Base-by-base conservation (phyloP, 2,329 filamentous ascomycete genomes). In the Pseudopithomyces chartarum region DNA sequence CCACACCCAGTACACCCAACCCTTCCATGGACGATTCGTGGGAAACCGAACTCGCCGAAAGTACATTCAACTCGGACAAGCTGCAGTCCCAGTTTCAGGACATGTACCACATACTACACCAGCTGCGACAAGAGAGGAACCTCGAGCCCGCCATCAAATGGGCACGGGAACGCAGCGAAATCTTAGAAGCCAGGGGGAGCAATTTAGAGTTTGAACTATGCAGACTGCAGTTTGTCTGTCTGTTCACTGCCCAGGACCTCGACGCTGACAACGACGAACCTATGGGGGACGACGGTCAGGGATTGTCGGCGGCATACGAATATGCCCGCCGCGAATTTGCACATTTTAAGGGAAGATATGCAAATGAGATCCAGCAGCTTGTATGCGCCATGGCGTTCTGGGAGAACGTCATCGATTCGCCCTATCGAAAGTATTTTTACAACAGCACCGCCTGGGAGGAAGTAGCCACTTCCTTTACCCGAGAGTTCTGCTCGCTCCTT, bases 121-220 rank as follows among this genome's bases (percentile, higher is more conserved):
- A 93, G 54, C 81, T 98, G 56, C 90, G 89, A 64, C 80, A 86
- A 23, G 76, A 84, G 23, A 84, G 84, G 49, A 91, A 97, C 65
- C 84, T 98, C 1, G 76, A 84, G 0, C 91, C 92, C 0, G 95
- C 95, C 1, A 98, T 99, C 22, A 79, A 85, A 53, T 99, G 95
- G 95, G 91, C 95, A 0, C 82, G 87, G 36, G 72, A 82, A 23
- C 89, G 97, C 68, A 88, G 87, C 56, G 75, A 78, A 5, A 81
- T 87, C 23, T 82, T 99, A 2, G 92, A 97, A 69, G 84, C 85
- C 3, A 85, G 92, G 46, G 94, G 93, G 2, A 97, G 92, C 69
- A 97, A 96, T 66, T 85, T 99, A 2, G 94, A 98, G 73, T 99
- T 98, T 62, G 94, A 99, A 70, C 86, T 99, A 2, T 91, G 89